Evolutionary conservation across 1,284 basidiomycete species (phyloP), one percentile per base, ranked within the genome.

Genomic region (Neonothopanus nambi): DNA sequence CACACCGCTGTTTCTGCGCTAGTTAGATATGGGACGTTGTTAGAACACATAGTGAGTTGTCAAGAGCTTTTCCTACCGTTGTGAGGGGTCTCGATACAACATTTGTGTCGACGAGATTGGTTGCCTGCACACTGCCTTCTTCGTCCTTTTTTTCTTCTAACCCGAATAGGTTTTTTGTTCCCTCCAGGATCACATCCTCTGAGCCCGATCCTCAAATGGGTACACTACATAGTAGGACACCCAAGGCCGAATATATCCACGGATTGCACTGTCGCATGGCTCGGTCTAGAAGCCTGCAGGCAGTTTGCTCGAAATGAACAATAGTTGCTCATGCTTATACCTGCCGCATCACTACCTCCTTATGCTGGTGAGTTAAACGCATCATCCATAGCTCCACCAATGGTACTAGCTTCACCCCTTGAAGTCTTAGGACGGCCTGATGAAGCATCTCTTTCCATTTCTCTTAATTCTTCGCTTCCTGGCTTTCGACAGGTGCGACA

Each of bases 231-330:
- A 97, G 67, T 93, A 97, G 71, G 72, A 70, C 94, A 97, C 0
- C 95, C 95, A 36, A 97, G 72, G 1, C 95, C 92, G 63, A 97
- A 98, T 43, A 98, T 89, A 70, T 98, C 95, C 54, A 98, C 91
- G 5, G 89, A 89, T 69, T 95, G 94, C 20, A 94, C 57, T 97
- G 70, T 53, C 93, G 72, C 38, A 85, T 85, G 43, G 78, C 76
- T 61, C 76, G 79, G 37, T 75, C 70, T 46, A 8, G 63, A 70
- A 57, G 64, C 65, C 43, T 69, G 58, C 40, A 56, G 55, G 12
- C 60, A 61, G 17, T 52, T 58, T 5, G 51, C 44, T 35, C 47
- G 43, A 13, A 52, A 24, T n/a, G 55, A 56, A 0, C 40, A 33
- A n/a, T n/a, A n/a, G n/a, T 64, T 67, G 56, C 74, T 71, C 13